Evolutionary conservation across 352 stramenopile species (phyloP).

Genomic region (Globisporangium recalcitrans): DNA sequence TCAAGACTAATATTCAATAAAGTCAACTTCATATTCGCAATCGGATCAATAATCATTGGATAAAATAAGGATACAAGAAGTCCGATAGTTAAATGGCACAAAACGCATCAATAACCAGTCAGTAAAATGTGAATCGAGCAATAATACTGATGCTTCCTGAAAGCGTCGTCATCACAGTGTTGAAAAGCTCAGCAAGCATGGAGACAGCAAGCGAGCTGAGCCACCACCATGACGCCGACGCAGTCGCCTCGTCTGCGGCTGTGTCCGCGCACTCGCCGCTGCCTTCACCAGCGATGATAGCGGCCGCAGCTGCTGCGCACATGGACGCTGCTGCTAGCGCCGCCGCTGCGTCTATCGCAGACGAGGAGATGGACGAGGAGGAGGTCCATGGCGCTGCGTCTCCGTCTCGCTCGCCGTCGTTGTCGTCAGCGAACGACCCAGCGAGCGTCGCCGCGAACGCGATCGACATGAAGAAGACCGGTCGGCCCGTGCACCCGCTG

Average conservation of each 20-base stretch:
- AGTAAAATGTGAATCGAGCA: no score
- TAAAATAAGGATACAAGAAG: no score
- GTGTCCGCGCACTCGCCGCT: background rate
- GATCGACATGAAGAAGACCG: conserved; percentile 49
- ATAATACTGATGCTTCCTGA: no score
- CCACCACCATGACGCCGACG: background rate
- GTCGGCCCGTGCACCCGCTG: conserved; percentile 63
- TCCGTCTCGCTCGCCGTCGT: background rate
- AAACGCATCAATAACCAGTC: no score
- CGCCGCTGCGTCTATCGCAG: background rate
- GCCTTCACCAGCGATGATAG: background rate
- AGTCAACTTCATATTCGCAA: no score
- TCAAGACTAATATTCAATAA: no score
- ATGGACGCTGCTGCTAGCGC: background rate
- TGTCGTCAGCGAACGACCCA: background rate
- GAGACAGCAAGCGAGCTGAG: background rate
- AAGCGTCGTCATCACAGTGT: no score
- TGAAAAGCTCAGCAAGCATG: background rate
- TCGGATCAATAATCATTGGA: no score
- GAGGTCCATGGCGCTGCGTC: background rate
- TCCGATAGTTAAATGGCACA: no score
- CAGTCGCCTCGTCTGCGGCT: background rate
- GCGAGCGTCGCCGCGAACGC: conserved; percentile 2
- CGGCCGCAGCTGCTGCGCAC: background rate
- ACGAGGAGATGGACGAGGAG: background rate